Base-by-base conservation (phyloP, 1,139 yeast genomes). In the Hansenula anomala region DNA sequence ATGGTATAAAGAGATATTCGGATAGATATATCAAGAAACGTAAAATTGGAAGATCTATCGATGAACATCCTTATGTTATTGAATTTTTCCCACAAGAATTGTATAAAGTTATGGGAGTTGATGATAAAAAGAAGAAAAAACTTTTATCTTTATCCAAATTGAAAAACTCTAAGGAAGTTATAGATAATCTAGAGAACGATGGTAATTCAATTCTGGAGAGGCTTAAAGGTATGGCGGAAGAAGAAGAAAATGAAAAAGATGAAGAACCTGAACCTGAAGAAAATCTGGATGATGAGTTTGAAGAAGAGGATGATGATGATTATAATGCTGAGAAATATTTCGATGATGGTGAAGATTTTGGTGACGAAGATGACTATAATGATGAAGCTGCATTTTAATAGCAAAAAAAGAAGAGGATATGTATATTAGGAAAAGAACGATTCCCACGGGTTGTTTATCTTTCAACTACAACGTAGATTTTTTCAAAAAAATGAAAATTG, bases 1-100 rank as follows among this genome's bases (percentile, higher is more conserved):
- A 82, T 55, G 88, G 88, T 0, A 73, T 86, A 30, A 76, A 79
- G 52, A 69, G 95, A 52, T 84, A 83, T 55, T 75, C 89, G 4
- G 95, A 86, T 58, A 71, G 69, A 54, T 86, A 82, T 58, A 70
- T 83, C 49, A 83, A 83, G 55, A 80, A 78, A 46, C 75, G 86
- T 41, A 81, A 76, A 53, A 73, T 81, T n/a, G 92, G 92, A 1
- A 72, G 83, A 40, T 80, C 94, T 4, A 75, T 85, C 15, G 84
- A 82, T 48, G 95, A 86, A 42, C 94, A 87, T 62, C 96, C 96
- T 1, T 88, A 82, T 57, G 73, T 74, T 45, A 52, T 75, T 22
- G 78, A 75, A 41, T 71, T 84, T 46, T 87, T 90, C 60, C 97
- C 97, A 1, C 71, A 68, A 20, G 97, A 92, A 58, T 66, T 92